Percentiles rank a stretch among this genome's conserved stretches.
Evolutionary conservation across 106 monocot species (phyloP).

Genomic region (Agapanthus africanus): DNA sequence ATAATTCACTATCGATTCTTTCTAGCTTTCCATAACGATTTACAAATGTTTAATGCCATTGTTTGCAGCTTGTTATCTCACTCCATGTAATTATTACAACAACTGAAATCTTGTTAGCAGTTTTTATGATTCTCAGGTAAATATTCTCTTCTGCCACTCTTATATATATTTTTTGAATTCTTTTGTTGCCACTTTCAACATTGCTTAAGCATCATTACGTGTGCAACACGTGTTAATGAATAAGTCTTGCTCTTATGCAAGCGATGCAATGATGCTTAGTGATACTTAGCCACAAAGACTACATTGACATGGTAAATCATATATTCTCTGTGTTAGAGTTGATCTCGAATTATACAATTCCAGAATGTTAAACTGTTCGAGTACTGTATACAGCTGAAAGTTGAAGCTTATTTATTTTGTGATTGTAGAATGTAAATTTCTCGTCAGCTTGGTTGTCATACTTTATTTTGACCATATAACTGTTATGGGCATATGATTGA

Average conservation of each 20-base stretch:
- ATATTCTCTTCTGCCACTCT: not conserved
- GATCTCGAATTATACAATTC: not conserved
- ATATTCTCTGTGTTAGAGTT: not conserved
- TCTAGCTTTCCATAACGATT: not conserved
- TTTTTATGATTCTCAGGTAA: conserved; percentile 81
- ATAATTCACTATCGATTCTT: not conserved
- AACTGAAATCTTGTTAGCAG: conserved; percentile 54
- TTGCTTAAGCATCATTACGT: not conserved
- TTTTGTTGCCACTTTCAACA: not conserved
- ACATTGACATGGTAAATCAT: not conserved
- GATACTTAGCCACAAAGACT: not conserved
- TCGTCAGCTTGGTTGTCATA: not conserved
- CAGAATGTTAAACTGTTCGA: not conserved
- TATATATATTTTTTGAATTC: too few relatives aligned
- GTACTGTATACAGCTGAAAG: not conserved
- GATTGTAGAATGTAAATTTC: not conserved
- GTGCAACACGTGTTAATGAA: not conserved
- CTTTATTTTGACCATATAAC: not conserved
- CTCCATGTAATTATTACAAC: conserved; percentile 66
- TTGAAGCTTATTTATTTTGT: not conserved
- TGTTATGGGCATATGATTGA: not conserved
- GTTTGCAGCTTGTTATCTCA: conserved; percentile 56
- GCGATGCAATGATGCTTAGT: not conserved
- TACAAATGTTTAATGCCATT: conserved; percentile 8
- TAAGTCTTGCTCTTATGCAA: not conserved